Percentiles rank a stretch among this genome's conserved stretches.
Conservation (phyloP, 2,329 filamentous ascomycete species). For the Cryphonectria parasitica region DNA sequence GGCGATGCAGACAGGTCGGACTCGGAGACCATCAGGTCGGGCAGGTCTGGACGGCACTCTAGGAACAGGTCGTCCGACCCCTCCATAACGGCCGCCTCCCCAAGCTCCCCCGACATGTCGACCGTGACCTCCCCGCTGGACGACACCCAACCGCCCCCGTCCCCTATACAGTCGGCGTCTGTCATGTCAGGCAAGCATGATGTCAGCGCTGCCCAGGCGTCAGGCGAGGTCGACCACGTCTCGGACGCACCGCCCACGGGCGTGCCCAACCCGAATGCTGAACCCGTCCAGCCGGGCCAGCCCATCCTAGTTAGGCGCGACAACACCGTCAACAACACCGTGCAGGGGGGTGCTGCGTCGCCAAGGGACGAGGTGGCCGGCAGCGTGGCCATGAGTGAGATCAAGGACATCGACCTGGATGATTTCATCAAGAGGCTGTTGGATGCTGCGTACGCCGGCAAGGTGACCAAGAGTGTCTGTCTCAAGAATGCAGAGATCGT, state of each 20-base stretch:
- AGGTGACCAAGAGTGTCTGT: conserved; percentile 96
- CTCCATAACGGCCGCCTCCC: conserved; percentile 42
- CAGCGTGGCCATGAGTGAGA: conserved; percentile 79
- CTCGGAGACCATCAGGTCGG: conserved; percentile 73
- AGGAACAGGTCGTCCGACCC: conserved; percentile 52
- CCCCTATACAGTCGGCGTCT: conserved; percentile 78
- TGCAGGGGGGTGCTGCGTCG: conserved; percentile 53
- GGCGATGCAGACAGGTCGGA: conserved; percentile 73
- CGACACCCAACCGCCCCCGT: conserved; percentile 72
- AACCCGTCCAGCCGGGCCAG: conserved; percentile 74
- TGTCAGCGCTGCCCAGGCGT: conserved; percentile 78
- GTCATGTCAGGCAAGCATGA: conserved; percentile 75
- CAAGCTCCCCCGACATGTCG: conserved; percentile 46
- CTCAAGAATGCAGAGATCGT: conserved; percentile 97
- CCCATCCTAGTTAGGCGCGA: conserved; percentile 88
- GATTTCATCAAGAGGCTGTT: conserved; percentile 95
- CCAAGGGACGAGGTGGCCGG: conserved; percentile 51
- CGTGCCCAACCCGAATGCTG: conserved; percentile 58
- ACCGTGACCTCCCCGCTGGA: conserved; percentile 50
- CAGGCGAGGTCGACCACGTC: conserved; percentile 90
- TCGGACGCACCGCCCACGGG: conserved; percentile 86
- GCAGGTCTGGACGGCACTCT: conserved; percentile 59
- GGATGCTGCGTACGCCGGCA: conserved; percentile 93
- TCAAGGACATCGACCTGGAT: conserved; percentile 92
- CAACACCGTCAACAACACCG: conserved; percentile 70